These are phyloP conservation scores for Aspergillus fumigatus DNA, from an alignment of 2,329 filamentous ascomycete genomes.

Conservation along the genomic window DNA sequence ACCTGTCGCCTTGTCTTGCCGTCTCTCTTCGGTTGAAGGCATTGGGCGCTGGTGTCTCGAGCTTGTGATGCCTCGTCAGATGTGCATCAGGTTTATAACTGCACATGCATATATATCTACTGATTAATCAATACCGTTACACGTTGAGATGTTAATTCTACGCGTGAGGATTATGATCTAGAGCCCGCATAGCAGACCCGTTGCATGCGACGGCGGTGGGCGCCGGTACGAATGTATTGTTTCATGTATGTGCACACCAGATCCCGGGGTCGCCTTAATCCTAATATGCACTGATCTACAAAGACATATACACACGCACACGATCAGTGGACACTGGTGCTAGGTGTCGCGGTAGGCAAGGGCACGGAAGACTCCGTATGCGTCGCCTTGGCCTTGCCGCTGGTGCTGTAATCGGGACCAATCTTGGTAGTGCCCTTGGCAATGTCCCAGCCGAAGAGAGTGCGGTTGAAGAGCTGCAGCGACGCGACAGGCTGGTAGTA, in stretches of 20 bases:
- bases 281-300: neutral
- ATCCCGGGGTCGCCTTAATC: neutral
- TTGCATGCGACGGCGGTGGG: no score
- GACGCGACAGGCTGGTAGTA: conserved; percentile 56
- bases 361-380: conserved; percentile 42
- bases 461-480: conserved; percentile 58
- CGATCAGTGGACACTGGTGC: neutral
- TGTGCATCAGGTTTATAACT: neutral
- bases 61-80: neutral
- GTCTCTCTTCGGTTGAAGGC: neutral
- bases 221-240: no score
- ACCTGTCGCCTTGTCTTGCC: neutral
- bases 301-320: neutral
- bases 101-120: neutral
- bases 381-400: conserved; percentile 39
- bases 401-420: conserved; percentile 34
- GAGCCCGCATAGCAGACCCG: neutral
- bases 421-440: conserved; percentile 46
- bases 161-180: neutral
- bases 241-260: neutral
- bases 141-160: neutral
- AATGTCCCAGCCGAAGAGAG: conserved; percentile 53
- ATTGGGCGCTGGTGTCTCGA: neutral
- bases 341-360: conserved; percentile 22
- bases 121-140: neutral